Evolutionary conservation across 805 yeast species (phyloP), one percentile per base, ranked within the genome.

Genomic region (Suhomyces tanzawaensis): DNA sequence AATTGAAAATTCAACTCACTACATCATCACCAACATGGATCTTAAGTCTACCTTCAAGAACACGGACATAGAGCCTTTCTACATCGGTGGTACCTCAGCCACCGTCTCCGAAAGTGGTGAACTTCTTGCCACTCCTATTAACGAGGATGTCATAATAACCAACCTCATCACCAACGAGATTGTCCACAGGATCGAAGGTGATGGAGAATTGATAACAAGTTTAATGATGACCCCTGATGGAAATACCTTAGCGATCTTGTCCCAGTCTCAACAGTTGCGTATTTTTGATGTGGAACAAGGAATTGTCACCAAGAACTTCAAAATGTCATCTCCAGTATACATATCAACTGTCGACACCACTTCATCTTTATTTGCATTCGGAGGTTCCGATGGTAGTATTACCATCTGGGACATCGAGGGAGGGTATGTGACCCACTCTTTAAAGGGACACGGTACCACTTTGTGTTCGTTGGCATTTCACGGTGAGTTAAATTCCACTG

Each of bases 361-460:
- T 0, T 82, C 95, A 2, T 80, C 95, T 3, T 68, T 93, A 25
- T 77, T 90, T 53, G 95, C 96, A 14, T 81, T 93, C 54, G 99
- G 99, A 27, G 89, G 95, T 32, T 85, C 97, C 1, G 99, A 93
- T 60, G 98, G 99, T 33, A 76, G 81, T 29, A 84, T 90, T 13
- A 81, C 86, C 31, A 95, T 93, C 1, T 89, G 95, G 83, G 99
- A 93, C 60, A 74, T 93, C 25, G 90, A 81, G 46, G 89, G 89
- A 24, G 90, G 93, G 1, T 87, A 75, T 47, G 77, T 84, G 3
- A 93, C 99, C 0, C 99, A 93, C 61, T 81, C 87, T 11, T 73
- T 93, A 40, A 84, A 85, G 58, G 98, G 99, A 1, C 99, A 93
- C 58, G 95, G 96, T 15, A 82, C 93, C 9, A 84, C 95, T 2